These are phyloP conservation scores for Aspergillus sp. DNA, from an alignment of 2,329 filamentous ascomycete genomes.

Conservation along the genomic window DNA sequence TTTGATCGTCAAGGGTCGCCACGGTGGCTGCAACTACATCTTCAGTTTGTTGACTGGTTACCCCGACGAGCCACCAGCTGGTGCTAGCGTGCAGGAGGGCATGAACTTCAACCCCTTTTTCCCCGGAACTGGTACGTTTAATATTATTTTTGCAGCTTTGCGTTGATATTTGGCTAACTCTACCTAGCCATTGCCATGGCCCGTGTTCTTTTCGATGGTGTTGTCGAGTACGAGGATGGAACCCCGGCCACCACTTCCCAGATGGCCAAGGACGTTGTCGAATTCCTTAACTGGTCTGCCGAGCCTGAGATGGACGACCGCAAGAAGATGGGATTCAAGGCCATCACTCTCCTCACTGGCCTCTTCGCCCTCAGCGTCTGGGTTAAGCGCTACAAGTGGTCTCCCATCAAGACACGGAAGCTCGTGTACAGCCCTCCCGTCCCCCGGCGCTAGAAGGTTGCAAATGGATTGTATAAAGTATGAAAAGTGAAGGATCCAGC, in stretches of 20 bases:
- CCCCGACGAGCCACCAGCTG: constrained; percentile 91
- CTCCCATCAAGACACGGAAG: constrained; percentile 93
- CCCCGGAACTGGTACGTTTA: constrained; percentile 76
- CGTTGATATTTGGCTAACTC: constrained; percentile 5
- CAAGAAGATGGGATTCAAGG: constrained; percentile 99
- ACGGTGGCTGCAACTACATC: constrained; percentile 98
- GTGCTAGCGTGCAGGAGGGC: constrained; percentile 78
- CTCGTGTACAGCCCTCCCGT: constrained; percentile 78
- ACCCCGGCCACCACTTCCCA: constrained; percentile 94
- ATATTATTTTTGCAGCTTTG: background rate
- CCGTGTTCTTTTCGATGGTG: constrained; percentile 93
- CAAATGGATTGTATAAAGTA: constrained; percentile 30
- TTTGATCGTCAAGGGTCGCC: constrained; percentile 94
- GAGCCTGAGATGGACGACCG: constrained; percentile 99
- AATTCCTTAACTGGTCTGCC: constrained; percentile 99
- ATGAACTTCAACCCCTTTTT: constrained; percentile 99
- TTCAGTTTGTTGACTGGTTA: constrained; percentile 96
- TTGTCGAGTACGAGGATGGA: constrained; percentile 97
- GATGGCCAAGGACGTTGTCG: constrained; percentile 99
- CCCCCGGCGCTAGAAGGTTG: constrained; percentile 34
- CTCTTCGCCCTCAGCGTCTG: constrained; percentile 88
- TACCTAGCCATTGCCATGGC: constrained; percentile 81
- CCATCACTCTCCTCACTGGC: constrained; percentile 73
- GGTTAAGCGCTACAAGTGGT: constrained; percentile 99
- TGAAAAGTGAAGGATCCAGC: constrained; percentile 29